Evolutionary conservation across 768 basidiomycete species (phyloP).

Genomic region (Tricholoma saponaceum): DNA sequence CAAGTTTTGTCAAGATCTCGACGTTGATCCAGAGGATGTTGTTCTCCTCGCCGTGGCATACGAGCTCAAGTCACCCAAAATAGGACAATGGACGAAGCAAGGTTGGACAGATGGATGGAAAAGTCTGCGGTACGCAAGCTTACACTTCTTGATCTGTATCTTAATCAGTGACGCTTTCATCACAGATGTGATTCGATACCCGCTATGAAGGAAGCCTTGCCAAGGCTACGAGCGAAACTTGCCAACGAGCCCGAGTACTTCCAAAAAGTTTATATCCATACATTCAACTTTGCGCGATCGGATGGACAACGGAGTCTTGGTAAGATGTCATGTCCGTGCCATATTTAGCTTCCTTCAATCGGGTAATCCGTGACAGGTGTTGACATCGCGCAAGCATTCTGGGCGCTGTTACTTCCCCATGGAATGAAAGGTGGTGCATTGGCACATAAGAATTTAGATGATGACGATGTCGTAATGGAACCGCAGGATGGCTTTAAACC

Average conservation of each 20-base stretch:
- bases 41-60: slow-evolving; percentile 79
- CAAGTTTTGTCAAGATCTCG: slow-evolving; percentile 65
- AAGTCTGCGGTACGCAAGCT: slow-evolving; percentile 49
- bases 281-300: slow-evolving; percentile 74
- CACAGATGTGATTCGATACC: slow-evolving; percentile 62
- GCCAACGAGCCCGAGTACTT: slow-evolving; percentile 68
- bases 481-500: slow-evolving; percentile 56
- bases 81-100: slow-evolving; percentile 67
- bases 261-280: slow-evolving; percentile 70
- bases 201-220: slow-evolving; percentile 55
- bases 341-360: not conserved
- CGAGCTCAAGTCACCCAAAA: slow-evolving; percentile 69
- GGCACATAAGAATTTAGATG: slow-evolving; percentile 36
- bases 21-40: slow-evolving; percentile 73
- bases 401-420: slow-evolving; percentile 71
- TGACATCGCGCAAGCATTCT: slow-evolving; percentile 74
- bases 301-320: slow-evolving; percentile 81
- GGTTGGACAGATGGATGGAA: slow-evolving; percentile 87
- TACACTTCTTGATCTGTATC: not conserved
- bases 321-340: slow-evolving; percentile 25
- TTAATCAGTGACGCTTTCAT: not conserved
- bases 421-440: slow-evolving; percentile 68
- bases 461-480: slow-evolving; percentile 46
- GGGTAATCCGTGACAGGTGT: slow-evolving; percentile 34
- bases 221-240: slow-evolving; percentile 53